Conservation (phyloP, 306 rosid species). For the Lathyrus aphaca region DNA sequence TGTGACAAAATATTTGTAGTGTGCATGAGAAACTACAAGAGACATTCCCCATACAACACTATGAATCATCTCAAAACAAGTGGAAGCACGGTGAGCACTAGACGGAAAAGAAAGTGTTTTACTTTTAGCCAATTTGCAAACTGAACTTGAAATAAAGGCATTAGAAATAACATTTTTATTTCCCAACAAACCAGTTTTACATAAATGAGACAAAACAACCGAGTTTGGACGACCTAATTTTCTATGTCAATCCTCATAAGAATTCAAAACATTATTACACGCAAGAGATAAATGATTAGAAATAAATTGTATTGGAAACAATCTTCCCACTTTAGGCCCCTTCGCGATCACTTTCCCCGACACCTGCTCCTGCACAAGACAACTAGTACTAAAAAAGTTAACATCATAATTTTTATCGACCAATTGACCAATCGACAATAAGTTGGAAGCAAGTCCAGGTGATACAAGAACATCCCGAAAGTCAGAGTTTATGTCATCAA, state of each 20-base stretch:
- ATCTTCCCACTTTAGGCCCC: constrained; percentile 8
- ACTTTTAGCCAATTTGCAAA: background rate
- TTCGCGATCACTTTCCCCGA: background rate
- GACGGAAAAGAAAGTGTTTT: background rate
- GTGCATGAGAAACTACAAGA: background rate
- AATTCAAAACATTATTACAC: no score
- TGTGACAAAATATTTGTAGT: no score
- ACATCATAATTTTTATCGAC: background rate
- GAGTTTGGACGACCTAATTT: no score
- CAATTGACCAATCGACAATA: background rate
- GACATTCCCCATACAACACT: background rate
- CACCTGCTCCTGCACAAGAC: background rate
- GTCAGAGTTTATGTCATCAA: background rate
- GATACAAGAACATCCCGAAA: background rate
- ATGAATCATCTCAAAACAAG: background rate
- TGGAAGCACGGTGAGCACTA: no score
- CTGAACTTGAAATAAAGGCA: background rate
- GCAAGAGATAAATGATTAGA: no score
- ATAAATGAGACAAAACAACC: no score
- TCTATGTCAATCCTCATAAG: no score
- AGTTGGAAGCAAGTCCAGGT: no score
- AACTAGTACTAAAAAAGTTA: background rate
- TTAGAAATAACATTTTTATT: background rate
- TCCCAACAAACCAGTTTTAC: no score
- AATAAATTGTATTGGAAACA: no score